Evolutionary conservation across 192 early-diverging fungal species (phyloP).

Genomic region (Linnemannia schmuckeri): DNA sequence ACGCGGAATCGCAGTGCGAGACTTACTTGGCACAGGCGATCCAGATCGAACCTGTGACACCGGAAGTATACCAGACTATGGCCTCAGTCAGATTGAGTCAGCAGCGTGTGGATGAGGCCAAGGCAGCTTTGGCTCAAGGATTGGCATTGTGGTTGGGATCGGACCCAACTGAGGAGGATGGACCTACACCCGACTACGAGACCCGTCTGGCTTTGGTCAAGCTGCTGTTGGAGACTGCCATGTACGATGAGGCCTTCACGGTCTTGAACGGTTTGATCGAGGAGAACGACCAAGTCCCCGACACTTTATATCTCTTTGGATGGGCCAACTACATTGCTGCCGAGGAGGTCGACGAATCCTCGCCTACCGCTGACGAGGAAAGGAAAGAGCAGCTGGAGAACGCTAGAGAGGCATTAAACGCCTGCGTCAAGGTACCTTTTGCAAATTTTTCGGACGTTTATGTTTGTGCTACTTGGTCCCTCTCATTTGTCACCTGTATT

Average conservation of each 20-base stretch:
- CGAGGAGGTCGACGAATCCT: slow-evolving; percentile 60
- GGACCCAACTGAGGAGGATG: slow-evolving; percentile 62
- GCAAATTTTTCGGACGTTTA: neutral
- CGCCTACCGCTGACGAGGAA: slow-evolving; percentile 60
- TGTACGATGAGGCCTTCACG: slow-evolving; percentile 82
- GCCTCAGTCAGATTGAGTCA: slow-evolving; percentile 94
- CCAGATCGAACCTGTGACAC: slow-evolving; percentile 76
- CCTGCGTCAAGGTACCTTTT: slow-evolving; percentile 67
- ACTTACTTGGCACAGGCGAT: slow-evolving; percentile 76
- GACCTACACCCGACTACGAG: slow-evolving; percentile 83
- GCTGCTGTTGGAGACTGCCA: slow-evolving; percentile 87
- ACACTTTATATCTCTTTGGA: slow-evolving; percentile 96
- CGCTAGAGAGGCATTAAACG: slow-evolving; percentile 85
- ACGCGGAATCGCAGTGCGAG: slow-evolving; percentile 91
- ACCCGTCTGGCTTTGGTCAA: slow-evolving; percentile 87
- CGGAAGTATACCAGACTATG: slow-evolving; percentile 89
- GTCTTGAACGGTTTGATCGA: slow-evolving; percentile 85
- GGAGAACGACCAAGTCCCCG: slow-evolving; percentile 94
- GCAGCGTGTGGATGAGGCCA: slow-evolving; percentile 84
- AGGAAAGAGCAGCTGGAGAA: slow-evolving; percentile 71
- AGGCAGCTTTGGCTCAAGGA: slow-evolving; percentile 70
- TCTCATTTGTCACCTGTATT: slow-evolving; percentile 28
- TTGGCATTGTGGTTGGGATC: slow-evolving; percentile 80
- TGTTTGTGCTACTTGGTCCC: slow-evolving; percentile 6
- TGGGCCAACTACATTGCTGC: slow-evolving; percentile 89